Base-by-base conservation (phyloP, 2,329 filamentous ascomycete genomes). In the Alternaria hordeiaustralica region DNA sequence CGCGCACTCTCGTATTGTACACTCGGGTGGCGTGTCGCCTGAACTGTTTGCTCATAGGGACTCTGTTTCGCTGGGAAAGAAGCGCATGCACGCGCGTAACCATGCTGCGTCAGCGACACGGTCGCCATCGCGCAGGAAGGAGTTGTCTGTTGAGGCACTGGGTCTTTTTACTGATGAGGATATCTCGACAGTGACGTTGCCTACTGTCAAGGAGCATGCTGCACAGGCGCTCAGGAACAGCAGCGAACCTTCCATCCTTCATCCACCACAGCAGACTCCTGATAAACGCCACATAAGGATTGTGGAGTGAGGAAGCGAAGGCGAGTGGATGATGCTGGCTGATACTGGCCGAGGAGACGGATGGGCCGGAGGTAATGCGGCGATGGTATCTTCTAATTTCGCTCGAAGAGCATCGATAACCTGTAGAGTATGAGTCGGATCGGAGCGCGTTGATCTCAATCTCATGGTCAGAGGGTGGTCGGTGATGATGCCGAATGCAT, bases 1-100 rank as follows among this genome's bases (percentile, higher is more conserved):
- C n/a, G 73, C 75, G 6, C 72, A 71, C 26, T 67, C 68, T 7
- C 73, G 76, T 21, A 63, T 78, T n/a, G 28, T 72, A 7, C 63
- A 61, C 5, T 60, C 71, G 20, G 61, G 69, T 6, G 63, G 60
- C 3, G 41, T 72, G 0, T 67, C 69, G 8, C 68, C 70, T 0
- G 74, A 74, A 26, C 64, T 74, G 6, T 67, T 73, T 18, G 61
- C 66, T n/a, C 70, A 72, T 33, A 44, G 64, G 8, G 70, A 76
- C 44, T 75, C 73, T 2, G 58, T 73, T 2, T 55, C 58, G 2
- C 61, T 74, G n/a, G 73, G 71, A 10, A 75, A 71, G 61, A 75
- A 71, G 64, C 71, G 72, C 2, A 75, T 76, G 71, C 64, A 71
- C 53, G 69, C 58, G 43, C 68, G 58, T 23, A 73, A 74, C 13